A percentile compares a stretch with the other conserved stretches of the same genome.
phyloP scores from a whole-genome alignment of 306 rosid genomes.

The Lagenaria siceraria region DNA sequence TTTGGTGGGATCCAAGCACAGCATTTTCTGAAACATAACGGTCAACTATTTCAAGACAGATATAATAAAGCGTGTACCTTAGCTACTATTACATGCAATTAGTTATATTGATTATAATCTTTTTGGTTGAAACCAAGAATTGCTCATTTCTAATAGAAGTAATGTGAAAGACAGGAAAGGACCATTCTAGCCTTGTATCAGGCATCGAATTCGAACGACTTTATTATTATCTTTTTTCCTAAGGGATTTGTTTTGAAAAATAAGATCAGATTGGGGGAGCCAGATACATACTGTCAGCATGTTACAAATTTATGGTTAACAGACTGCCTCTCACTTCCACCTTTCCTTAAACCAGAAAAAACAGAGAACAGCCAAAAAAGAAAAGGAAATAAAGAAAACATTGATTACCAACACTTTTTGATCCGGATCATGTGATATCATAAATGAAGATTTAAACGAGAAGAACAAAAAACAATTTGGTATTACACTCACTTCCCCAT shows the following conservation, averaged over 20 bases:
- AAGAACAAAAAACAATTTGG: neutral
- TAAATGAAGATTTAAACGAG: neutral
- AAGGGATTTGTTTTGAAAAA: neutral
- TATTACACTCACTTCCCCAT: neutral
- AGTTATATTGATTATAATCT: neutral
- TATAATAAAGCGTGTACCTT: neutral
- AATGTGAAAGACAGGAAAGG: neutral
- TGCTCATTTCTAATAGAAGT: neutral
- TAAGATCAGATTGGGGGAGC: neutral
- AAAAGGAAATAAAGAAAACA: neutral
- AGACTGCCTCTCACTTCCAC: neutral
- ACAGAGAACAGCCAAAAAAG: neutral
- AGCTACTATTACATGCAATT: neutral
- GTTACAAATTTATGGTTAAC: neutral
- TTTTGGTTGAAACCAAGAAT: neutral
- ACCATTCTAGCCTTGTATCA: neutral
- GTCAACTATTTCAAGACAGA: neutral
- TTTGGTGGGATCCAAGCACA: conserved; percentile 90
- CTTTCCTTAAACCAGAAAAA: neutral
- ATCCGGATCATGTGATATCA: neutral
- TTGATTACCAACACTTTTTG: neutral
- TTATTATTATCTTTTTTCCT: neutral
- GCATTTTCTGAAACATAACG: conserved; percentile 66
- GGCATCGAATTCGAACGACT: neutral
- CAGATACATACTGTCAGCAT: neutral